A percentile compares a stretch with the other conserved stretches of the same genome.
These are phyloP conservation scores for Anthracocystis panici-leucophaei DNA, from an alignment of 1,284 basidiomycete genomes.

Conservation along the genomic window DNA sequence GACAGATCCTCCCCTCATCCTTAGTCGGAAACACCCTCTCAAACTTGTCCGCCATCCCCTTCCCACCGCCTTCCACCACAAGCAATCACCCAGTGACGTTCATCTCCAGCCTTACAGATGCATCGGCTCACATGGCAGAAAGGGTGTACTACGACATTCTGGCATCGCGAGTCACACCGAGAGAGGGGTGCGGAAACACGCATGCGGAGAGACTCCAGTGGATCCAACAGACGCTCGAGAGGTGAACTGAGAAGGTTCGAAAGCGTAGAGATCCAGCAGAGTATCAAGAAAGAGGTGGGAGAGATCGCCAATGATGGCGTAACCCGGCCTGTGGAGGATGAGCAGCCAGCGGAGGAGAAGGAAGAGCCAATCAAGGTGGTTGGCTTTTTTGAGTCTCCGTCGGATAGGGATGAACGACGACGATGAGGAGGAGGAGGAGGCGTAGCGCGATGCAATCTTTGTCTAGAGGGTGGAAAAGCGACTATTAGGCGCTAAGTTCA, in stretches of 20 bases:
- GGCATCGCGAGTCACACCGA: constrained; percentile 23
- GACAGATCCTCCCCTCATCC: constrained; percentile 12
- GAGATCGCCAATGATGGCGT: constrained; percentile 44
- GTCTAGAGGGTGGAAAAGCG: too few species aligned
- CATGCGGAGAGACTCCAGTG: constrained; percentile 70
- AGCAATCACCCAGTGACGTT: constrained; percentile 16
- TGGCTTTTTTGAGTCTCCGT: constrained; percentile 32
- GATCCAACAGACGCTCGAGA: constrained; percentile 75
- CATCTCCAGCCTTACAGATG: constrained; percentile 35
- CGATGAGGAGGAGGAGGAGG: constrained; percentile 15
- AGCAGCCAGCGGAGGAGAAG: neutral
- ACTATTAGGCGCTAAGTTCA: too few species aligned
- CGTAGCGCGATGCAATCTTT: neutral
- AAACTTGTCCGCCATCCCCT: constrained; percentile 24
- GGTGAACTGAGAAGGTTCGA: constrained; percentile 69
- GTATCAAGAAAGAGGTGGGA: constrained; percentile 56
- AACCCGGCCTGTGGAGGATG: constrained; percentile 4
- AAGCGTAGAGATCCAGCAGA: constrained; percentile 47
- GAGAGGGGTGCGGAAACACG: neutral
- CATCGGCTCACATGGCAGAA: constrained; percentile 30
- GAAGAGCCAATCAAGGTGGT: constrained; percentile 9
- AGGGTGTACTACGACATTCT: constrained; percentile 68
- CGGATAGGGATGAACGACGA: constrained; percentile 12
- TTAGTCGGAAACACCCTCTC: neutral
- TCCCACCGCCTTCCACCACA: constrained; percentile 20